A percentile compares a stretch with the other conserved stretches of the same genome.
Conservation (phyloP, 1,284 basidiomycete species). For the Sporisorium exsertum region DNA sequence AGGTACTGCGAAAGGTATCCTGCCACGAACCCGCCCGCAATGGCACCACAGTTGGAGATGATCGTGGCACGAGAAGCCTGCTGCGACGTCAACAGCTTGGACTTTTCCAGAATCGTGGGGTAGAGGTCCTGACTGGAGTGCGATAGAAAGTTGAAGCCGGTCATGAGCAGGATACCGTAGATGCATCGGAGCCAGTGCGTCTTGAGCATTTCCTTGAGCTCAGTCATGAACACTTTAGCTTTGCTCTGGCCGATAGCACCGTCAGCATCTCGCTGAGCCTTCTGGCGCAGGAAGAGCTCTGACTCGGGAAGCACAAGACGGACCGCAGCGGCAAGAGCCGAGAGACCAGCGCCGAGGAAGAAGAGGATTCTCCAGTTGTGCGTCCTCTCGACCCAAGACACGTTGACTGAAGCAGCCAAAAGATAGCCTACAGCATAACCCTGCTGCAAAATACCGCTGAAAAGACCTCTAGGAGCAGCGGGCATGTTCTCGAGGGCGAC, state of each 20-base stretch:
- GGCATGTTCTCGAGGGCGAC: conserved; percentile 87
- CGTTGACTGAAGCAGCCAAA: conserved; percentile 79
- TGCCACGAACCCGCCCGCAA: conserved; percentile 81
- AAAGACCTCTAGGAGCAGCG: conserved; percentile 84
- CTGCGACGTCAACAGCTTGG: conserved; percentile 70
- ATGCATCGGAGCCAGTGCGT: conserved; percentile 86
- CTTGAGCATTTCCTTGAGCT: conserved; percentile 81
- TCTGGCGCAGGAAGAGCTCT: conserved; percentile 75
- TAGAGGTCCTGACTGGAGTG: conserved; percentile 65
- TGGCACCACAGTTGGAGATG: conserved; percentile 84
- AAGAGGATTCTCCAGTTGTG: conserved; percentile 72
- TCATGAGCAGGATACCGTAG: conserved; percentile 76
- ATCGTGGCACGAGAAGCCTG: conserved; percentile 87
- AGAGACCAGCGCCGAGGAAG: conserved; percentile 75
- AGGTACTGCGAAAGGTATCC: conserved; percentile 85
- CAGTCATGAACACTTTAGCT: conserved; percentile 79
- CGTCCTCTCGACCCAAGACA: conserved; percentile 71
- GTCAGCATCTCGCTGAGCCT: conserved; percentile 67
- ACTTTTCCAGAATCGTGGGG: conserved; percentile 62
- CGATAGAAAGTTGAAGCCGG: conserved; percentile 87
- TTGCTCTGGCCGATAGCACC: conserved; percentile 34
- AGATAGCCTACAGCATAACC: conserved; percentile 77
- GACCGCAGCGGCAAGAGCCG: conserved; percentile 79
- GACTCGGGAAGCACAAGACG: conserved; percentile 84
- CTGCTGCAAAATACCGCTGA: conserved; percentile 85